Conservation (phyloP, 2,329 filamentous ascomycete genomes). For the Celoporthe dispersa region DNA sequence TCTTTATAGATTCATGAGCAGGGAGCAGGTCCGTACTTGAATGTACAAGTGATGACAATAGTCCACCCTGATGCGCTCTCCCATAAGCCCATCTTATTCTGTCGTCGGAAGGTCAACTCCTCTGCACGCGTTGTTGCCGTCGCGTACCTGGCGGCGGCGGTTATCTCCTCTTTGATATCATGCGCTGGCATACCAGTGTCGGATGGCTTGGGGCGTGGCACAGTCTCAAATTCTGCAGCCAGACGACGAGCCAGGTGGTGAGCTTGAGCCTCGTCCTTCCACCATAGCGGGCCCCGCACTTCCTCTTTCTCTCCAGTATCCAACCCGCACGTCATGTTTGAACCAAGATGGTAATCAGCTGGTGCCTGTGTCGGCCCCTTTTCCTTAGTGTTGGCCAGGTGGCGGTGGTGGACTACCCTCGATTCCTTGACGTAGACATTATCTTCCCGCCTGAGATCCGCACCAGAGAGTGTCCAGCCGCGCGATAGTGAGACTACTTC, state of each 20-base stretch:
- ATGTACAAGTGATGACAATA: conserved; percentile 48
- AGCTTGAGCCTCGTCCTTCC: conserved; percentile 19
- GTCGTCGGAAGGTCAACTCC: conserved; percentile 54
- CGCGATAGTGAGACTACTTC: neutral
- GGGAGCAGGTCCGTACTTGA: neutral
- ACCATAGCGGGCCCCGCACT: conserved; percentile 8
- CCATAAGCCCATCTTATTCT: conserved; percentile 57
- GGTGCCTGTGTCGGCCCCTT: neutral
- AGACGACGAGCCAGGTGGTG: conserved; percentile 5
- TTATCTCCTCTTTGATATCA: neutral
- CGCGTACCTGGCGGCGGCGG: conserved; percentile 30
- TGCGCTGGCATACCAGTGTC: conserved; percentile 16
- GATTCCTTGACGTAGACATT: neutral
- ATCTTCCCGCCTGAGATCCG: neutral
- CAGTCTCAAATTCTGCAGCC: neutral
- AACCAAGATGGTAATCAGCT: neutral
- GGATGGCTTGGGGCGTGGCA: neutral
- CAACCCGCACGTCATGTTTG: neutral
- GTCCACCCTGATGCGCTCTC: conserved; percentile 56
- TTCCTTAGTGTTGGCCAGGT: neutral
- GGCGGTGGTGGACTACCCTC: neutral
- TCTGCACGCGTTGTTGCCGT: conserved; percentile 49
- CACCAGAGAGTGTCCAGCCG: conserved; percentile 8
- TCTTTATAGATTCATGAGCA: neutral
- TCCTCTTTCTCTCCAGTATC: neutral